Percentiles rank a stretch among this genome's conserved stretches.
Evolutionary conservation across 306 rosid species (phyloP).

Genomic region (Malus orientalis): DNA sequence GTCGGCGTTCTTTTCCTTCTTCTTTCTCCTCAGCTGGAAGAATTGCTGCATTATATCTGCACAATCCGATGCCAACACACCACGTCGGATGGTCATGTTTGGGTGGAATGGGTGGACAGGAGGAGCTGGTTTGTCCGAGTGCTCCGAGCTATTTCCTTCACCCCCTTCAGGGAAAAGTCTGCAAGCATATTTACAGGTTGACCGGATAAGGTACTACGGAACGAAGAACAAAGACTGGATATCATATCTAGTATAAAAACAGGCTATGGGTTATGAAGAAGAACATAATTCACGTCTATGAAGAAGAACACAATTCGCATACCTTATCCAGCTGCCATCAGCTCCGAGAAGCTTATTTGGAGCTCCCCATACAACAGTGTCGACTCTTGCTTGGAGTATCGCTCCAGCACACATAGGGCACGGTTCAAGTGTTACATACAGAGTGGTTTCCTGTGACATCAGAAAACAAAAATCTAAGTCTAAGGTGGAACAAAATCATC

Average conservation of each 20-base stretch:
- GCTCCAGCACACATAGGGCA: slow-evolving; percentile 99
- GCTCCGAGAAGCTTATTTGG: slow-evolving; percentile 99
- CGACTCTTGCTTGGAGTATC: slow-evolving; percentile 79
- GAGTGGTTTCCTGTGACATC: slow-evolving; percentile 55
- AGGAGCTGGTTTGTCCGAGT: slow-evolving; percentile 48
- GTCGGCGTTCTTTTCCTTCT: slow-evolving; percentile 36
- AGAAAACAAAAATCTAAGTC: slow-evolving; percentile 11
- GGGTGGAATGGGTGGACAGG: slow-evolving; percentile 97
- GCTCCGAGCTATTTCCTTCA: slow-evolving; percentile 38
- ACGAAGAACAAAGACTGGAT: no score
- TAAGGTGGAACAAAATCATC: slow-evolving; percentile 4
- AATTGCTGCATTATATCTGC: slow-evolving; percentile 88
- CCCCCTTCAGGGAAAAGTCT: slow-evolving; percentile 73
- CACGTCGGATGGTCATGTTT: slow-evolving; percentile 64
- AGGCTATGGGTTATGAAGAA: no score
- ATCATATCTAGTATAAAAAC: no score
- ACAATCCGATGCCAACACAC: slow-evolving; percentile 66
- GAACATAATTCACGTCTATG: neutral
- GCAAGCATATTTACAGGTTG: slow-evolving; percentile 6
- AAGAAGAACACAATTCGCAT: slow-evolving; percentile 1
- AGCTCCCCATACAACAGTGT: slow-evolving; percentile 92
- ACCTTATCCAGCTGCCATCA: slow-evolving; percentile 99
- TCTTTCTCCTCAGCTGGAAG: slow-evolving; percentile 75
- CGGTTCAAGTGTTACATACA: slow-evolving; percentile 92
- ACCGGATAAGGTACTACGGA: neutral